Conservation (phyloP, 169 alveolate species). For the Eimeria necatrix region DNA sequence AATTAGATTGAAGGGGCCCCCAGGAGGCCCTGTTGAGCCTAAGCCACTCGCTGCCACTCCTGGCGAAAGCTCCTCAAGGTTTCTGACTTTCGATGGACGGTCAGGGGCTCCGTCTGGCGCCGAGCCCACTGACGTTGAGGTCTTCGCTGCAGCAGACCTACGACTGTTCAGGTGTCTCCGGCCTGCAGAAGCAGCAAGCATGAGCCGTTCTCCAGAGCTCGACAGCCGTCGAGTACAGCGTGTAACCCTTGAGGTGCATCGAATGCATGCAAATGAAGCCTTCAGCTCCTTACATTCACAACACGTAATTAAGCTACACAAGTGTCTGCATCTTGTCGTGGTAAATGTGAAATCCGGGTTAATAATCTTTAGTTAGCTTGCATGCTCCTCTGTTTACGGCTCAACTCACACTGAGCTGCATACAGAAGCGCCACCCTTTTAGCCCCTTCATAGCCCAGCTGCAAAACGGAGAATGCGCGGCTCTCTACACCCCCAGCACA, state of each 20-base stretch:
- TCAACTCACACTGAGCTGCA: slow-evolving; percentile 56
- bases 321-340: no score
- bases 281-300: no score
- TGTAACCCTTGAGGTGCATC: no score
- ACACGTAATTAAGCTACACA: no score
- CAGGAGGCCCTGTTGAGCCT: slow-evolving; percentile 54
- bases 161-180: slow-evolving; percentile 65
- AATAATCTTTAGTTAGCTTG: no score
- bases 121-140: background rate
- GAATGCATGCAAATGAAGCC: no score
- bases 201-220: no score
- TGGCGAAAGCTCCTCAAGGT: background rate
- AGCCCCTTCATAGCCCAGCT: slow-evolving; percentile 60
- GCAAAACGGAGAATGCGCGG: slow-evolving; percentile 64
- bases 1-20: slow-evolving; percentile 25
- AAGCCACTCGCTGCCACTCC: slow-evolving; percentile 17
- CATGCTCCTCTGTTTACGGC: no score
- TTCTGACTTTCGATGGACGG: slow-evolving; percentile 1
- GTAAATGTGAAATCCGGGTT: no score
- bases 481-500: slow-evolving; percentile 63
- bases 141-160: slow-evolving; percentile 56
- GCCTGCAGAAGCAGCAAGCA: slow-evolving; percentile 30
- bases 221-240: no score
- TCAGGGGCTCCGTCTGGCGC: background rate
- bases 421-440: slow-evolving; percentile 64